Evolutionary conservation across 2,329 filamentous ascomycete species (phyloP), one percentile per base, ranked within the genome.

Genomic region (Teratosphaeria zuluensis): DNA sequence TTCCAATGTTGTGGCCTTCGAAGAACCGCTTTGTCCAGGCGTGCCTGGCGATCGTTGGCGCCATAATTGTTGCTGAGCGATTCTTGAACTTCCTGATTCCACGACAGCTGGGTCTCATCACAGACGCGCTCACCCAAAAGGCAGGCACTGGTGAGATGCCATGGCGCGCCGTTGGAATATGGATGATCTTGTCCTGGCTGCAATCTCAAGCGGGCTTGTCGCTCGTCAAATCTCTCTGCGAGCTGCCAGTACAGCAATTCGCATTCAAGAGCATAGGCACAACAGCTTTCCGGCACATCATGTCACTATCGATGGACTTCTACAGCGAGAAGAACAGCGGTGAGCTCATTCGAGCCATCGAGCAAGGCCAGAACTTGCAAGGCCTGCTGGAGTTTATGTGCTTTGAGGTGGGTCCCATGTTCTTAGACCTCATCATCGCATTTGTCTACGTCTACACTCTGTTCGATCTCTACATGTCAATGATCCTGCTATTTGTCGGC

Each of bases 1-100:
- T 92, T 31, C 89, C 89, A 0, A 89, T 90, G 68, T 77, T 95
- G 21, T 92, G 88, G 84, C 90, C 91, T 0, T 80, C 83, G 56
- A 81, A 85, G 51, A 82, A 87, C 66, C 80, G 78, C 56, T 72
- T 75, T 14, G 80, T 94, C 19, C 89, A 94, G 69, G 70, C 88
- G 19, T 85, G 85, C 57, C 82, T 88, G 21, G 75, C 81, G 11
- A 77, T 88, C 3, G 85, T 94, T 52, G 81, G 81, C 0, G 51
- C 88, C 1, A 88, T 88, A 64, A 77, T 94, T 24, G 71, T 91
- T n/a, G 76, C 79, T 56, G 82, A 85, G 58, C 90, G 92, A 63
- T 82, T 82, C 4, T 76, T 95, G 55, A 89, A 91, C 65, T 77
- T 95, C 14, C 75, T 95, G 51, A 84, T 90, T 33, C 90, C 90